These are phyloP conservation scores for Primulina eburnea DNA, from an alignment of 257 asterid genomes.

Conservation along the genomic window DNA sequence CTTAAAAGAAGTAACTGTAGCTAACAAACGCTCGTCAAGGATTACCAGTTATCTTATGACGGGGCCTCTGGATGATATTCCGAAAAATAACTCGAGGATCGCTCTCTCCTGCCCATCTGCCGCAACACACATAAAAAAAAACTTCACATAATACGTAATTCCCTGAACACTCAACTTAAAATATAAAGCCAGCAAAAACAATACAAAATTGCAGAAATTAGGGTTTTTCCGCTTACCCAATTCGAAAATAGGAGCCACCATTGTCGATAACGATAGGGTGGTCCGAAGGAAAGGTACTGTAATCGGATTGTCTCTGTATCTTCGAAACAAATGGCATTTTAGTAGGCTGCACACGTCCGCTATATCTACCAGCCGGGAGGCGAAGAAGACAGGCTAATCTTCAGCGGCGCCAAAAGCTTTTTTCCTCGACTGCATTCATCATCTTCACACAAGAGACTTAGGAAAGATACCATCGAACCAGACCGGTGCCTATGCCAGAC, in stretches of 20 bases:
- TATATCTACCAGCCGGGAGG: background rate
- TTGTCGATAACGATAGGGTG: conserved; percentile 96
- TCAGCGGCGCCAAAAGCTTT: background rate
- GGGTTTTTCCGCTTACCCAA: conserved; percentile 60
- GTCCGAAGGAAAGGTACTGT: conserved; percentile 46
- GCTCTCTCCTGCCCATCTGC: conserved; percentile 95
- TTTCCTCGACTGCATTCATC: background rate
- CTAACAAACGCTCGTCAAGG: background rate
- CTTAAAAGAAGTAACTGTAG: background rate
- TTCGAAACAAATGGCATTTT: background rate
- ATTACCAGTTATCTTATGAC: conserved; percentile 86
- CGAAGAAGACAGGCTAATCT: background rate
- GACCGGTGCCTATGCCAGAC: background rate
- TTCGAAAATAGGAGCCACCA: conserved; percentile 92
- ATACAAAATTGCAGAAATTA: conserved; percentile 3
- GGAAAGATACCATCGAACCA: background rate
- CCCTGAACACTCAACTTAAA: background rate
- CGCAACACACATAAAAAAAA: background rate
- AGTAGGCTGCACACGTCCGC: background rate
- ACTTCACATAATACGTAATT: background rate
- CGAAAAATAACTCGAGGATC: conserved; percentile 91
- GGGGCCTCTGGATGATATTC: conserved; percentile 96
- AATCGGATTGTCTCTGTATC: background rate
- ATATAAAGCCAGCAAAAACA: background rate
- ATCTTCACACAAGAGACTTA: conserved; percentile 21